Base-by-base conservation (phyloP, 208 protist species). In the Paratrypanosoma confusum region DNA sequence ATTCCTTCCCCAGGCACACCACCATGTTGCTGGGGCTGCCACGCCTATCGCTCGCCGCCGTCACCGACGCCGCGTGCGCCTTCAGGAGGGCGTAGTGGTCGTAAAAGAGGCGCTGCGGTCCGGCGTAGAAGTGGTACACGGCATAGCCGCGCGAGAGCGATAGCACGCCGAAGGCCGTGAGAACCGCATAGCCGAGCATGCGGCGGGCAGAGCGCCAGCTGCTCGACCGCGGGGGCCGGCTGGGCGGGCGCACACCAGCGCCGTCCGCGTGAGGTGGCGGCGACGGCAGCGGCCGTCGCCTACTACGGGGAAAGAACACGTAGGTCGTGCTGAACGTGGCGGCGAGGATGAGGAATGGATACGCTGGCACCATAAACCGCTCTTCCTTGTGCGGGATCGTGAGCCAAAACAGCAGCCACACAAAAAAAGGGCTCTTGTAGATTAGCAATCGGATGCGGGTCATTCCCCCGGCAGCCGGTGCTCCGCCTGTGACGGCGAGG, bases 321-420 rank as follows among this genome's bases (percentile, higher is more conserved):
- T 44, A 10, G 16, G 57, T 65, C 14, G 95, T 25, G 5, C 55
- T 36, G 3, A 91, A 42, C 2, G 80, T 67, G 14, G 72, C 89
- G 20, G 69, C 62, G 5, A 98, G 57, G 21, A 72, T 55, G 25
- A 98, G 32, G 14, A 96, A 82, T 4, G 95, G 91, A 56, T 97
- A 97, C 4, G 90, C 66, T 0, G 85, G 76, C 24, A 80, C 71
- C 60, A 98, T 68, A 57, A 98, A 97, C 23, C 87, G 75, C 61
- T 97, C 92, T 42, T 97, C 95, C 61, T 97, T 97, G 68, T 97
- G 92, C n/a, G 90, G 63, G 27, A 95, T 49, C 17, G 44, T 44
- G 3, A 80, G 53, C 80, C 94, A 95, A 31, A 96, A 88, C 11
- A 16, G 28, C 31, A 95, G 65, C 88, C 88, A 95, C 11, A 95